Conservation (phyloP, 129 eudicot genomes). For the Saussurea involucrata region DNA sequence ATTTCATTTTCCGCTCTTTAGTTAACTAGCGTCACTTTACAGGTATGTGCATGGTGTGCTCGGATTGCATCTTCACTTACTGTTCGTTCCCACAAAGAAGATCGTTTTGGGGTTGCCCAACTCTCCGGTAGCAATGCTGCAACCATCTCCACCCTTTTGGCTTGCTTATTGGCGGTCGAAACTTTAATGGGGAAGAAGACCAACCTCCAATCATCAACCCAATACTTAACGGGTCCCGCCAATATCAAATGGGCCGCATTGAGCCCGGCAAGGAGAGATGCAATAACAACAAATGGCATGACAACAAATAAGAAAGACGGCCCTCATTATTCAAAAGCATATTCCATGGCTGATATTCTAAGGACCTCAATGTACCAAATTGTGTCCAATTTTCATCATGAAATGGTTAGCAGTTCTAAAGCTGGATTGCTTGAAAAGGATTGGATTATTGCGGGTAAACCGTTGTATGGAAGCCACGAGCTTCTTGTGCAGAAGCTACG, state of each 20-base stretch:
- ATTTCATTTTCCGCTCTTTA: background rate
- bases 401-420: slow-evolving; percentile 65
- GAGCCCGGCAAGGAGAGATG: slow-evolving; percentile 54
- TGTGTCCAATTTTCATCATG: slow-evolving; percentile 66
- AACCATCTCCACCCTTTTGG: slow-evolving; percentile 62
- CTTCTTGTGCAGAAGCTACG: slow-evolving; percentile 66
- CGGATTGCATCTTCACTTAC: slow-evolving; percentile 67
- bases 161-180: slow-evolving; percentile 78
- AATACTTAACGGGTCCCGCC: slow-evolving; percentile 47
- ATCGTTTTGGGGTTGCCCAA: slow-evolving; percentile 89
- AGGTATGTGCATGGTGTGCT: slow-evolving; percentile 93
- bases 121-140: slow-evolving; percentile 76
- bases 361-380: slow-evolving; percentile 73
- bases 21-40: slow-evolving; percentile 6
- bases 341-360: slow-evolving; percentile 72
- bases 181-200: slow-evolving; percentile 89
- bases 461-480: slow-evolving; percentile 66
- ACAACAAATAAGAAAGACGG: slow-evolving; percentile 51
- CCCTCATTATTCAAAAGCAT: slow-evolving; percentile 61
- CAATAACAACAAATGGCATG: slow-evolving; percentile 28
- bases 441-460: slow-evolving; percentile 57
- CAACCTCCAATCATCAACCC: slow-evolving; percentile 52
- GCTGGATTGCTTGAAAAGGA: slow-evolving; percentile 72
- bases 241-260: slow-evolving; percentile 80
- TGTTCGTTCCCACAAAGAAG: slow-evolving; percentile 81